Evolutionary conservation across 1,284 basidiomycete species (phyloP), one percentile per base, ranked within the genome.

Genomic region (Boletus semigastroideus): DNA sequence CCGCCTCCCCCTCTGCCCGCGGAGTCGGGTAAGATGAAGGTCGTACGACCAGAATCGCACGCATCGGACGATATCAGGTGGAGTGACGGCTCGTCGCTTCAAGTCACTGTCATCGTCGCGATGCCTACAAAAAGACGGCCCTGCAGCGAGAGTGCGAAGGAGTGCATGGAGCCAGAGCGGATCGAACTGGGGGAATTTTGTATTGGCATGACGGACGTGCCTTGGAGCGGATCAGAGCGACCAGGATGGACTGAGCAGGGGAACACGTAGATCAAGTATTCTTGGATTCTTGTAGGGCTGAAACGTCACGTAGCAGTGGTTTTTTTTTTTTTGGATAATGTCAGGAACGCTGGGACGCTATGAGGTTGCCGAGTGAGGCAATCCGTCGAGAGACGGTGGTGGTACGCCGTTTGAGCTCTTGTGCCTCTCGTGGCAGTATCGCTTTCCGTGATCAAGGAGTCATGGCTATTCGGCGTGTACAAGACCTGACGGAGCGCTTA

Each of bases 91-190:
- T 51, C 57, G 42, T 61, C 56, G 14, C 42, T 77, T 19, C 73
- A 72, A 42, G 66, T 79, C 16, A 67, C 71, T 10, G 69, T 78
- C 25, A 62, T 72, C 25, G 68, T 79, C 34, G 60, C 69, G n/a
- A 75, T 79, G 74, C 78, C 78, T n/a, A 68, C 59, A 5, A 62
- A 52, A 49, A 56, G 52, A 27, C 47, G 13, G 33, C 12, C 20
- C 33, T 37, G 43, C 8, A 11, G 54, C 4, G 52, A 54, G 20
- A 48, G 48, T 38, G 46, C 41, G 31, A 46, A 12, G 20, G 30
- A 30, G 27, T 45, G 54, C 5, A 19, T 12, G 30, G 41, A 48
- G 19, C 13, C 16, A 13, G 55, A 50, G 10, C n/a, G 25, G 17
- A n/a, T 16, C 6, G 45, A n/a, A 30, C 14, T 68, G 20, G 34